Evolutionary conservation across 352 stramenopile genomes (phyloP).

Genomic region (Phytophthora multivora): DNA sequence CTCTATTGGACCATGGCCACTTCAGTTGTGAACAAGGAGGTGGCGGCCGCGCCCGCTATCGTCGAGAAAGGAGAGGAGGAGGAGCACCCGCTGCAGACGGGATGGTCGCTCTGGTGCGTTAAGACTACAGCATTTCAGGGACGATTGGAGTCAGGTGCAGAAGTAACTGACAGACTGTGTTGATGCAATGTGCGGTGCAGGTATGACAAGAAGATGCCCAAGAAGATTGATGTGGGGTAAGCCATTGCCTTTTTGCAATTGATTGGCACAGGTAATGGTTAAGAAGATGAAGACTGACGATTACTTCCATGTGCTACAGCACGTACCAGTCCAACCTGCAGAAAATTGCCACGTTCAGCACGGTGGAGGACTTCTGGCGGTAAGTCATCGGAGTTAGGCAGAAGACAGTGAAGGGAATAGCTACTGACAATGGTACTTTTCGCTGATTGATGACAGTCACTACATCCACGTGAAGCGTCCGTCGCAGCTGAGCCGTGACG

Average conservation of each 20-base stretch:
- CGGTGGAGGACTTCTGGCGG: constrained; percentile 94
- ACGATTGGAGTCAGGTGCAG: not conserved
- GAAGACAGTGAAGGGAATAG: not conserved
- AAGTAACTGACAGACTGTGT: constrained; percentile 2
- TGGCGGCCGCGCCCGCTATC: constrained; percentile 24
- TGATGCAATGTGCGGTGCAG: constrained; percentile 41
- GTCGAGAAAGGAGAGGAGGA: constrained; percentile 45
- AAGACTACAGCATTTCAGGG: not conserved
- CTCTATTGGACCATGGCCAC: constrained; percentile 3
- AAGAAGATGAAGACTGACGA: not conserved
- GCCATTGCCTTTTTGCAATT: constrained; percentile 17
- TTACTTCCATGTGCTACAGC: constrained; percentile 11
- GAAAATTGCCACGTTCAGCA: constrained; percentile 91
- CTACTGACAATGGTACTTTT: constrained; percentile 4
- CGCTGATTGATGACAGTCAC: constrained; percentile 43
- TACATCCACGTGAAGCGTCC: constrained; percentile 95
- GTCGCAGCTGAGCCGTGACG: constrained; percentile 89
- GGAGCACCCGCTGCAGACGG: constrained; percentile 88
- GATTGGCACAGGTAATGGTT: not conserved
- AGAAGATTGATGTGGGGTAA: constrained; percentile 89
- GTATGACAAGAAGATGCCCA: constrained; percentile 95
- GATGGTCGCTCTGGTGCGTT: constrained; percentile 88
- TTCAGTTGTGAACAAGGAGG: constrained; percentile 35
- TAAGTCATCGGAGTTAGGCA: constrained; percentile 25
- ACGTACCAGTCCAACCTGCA: constrained; percentile 67